Evolutionary conservation across 2,329 filamentous ascomycete species (phyloP).

Genomic region (Aureobasidium vineae): DNA sequence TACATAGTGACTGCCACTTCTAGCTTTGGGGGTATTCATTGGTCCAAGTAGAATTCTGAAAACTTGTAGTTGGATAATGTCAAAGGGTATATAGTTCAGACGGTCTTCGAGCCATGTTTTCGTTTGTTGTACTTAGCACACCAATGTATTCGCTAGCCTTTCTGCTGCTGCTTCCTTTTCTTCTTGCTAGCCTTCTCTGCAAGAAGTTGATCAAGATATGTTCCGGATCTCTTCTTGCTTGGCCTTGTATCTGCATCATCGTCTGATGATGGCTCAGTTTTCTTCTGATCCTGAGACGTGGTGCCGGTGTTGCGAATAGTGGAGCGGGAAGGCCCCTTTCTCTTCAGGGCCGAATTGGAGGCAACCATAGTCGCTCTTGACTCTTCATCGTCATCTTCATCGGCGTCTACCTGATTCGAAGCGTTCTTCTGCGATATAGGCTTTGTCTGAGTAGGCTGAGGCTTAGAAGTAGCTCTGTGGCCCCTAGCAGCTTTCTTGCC

Average conservation of each 20-base stretch:
- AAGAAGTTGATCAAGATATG: conserved; percentile 56
- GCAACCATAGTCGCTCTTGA: conserved; percentile 32
- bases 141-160: not conserved
- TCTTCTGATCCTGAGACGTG: not conserved
- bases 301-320: conserved; percentile 10
- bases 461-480: conserved; percentile 33
- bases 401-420: conserved; percentile 38
- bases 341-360: conserved; percentile 28
- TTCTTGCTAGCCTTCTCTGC: conserved; percentile 52
- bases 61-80: not conserved
- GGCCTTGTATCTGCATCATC: conserved; percentile 31
- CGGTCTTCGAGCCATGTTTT: not conserved
- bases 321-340: conserved; percentile 25
- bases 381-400: conserved; percentile 42
- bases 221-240: conserved; percentile 44
- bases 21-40: not conserved
- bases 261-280: conserved; percentile 24
- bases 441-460: conserved; percentile 21
- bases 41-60: too few relatives aligned
- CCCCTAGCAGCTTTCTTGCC: conserved; percentile 43
- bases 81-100: not conserved
- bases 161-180: conserved; percentile 41
- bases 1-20: not conserved
- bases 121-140: not conserved
- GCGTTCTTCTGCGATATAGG: conserved; percentile 10